Percentiles rank a stretch among this genome's conserved stretches.
Evolutionary conservation across 2,329 filamentous ascomycete species (phyloP).

Genomic region (Beauveria sp.): DNA sequence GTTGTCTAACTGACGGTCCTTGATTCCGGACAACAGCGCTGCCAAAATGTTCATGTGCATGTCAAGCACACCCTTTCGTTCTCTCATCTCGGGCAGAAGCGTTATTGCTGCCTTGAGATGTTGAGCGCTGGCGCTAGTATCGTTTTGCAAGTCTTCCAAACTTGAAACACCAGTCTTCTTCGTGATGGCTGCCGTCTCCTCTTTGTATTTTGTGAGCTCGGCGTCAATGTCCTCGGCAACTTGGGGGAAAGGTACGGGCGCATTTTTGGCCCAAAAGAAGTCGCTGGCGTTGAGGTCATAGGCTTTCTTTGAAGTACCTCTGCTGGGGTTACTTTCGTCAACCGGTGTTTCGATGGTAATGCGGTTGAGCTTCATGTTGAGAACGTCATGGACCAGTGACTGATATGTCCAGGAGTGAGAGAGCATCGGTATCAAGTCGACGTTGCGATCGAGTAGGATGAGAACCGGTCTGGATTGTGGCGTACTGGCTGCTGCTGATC

Average conservation of each 20-base stretch:
- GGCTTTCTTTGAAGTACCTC: slow-evolving; percentile 72
- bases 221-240: slow-evolving; percentile 94
- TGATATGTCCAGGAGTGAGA: slow-evolving; percentile 84
- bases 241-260: slow-evolving; percentile 83
- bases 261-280: slow-evolving; percentile 96
- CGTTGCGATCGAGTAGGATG: slow-evolving; percentile 88
- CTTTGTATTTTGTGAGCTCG: slow-evolving; percentile 89
- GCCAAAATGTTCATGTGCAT: slow-evolving; percentile 99
- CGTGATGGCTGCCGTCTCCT: slow-evolving; percentile 88
- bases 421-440: slow-evolving; percentile 96
- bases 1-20: slow-evolving; percentile 89
- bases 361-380: slow-evolving; percentile 65
- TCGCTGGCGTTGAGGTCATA: slow-evolving; percentile 88
- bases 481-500: slow-evolving; percentile 51
- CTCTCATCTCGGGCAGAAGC: slow-evolving; percentile 79
- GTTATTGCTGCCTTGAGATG: slow-evolving; percentile 96
- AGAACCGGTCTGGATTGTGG: slow-evolving; percentile 77
- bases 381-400: slow-evolving; percentile 65
- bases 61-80: slow-evolving; percentile 86
- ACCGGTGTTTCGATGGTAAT: slow-evolving; percentile 83
- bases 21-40: slow-evolving; percentile 68
- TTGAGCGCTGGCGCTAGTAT: slow-evolving; percentile 80
- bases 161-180: slow-evolving; percentile 91
- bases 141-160: slow-evolving; percentile 86
- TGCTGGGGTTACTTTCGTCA: slow-evolving; percentile 68